Percentiles rank a stretch among this genome's conserved stretches.
These are phyloP conservation scores for Nicotiana knightiana DNA, from an alignment of 257 asterid genomes.

Conservation along the genomic window DNA sequence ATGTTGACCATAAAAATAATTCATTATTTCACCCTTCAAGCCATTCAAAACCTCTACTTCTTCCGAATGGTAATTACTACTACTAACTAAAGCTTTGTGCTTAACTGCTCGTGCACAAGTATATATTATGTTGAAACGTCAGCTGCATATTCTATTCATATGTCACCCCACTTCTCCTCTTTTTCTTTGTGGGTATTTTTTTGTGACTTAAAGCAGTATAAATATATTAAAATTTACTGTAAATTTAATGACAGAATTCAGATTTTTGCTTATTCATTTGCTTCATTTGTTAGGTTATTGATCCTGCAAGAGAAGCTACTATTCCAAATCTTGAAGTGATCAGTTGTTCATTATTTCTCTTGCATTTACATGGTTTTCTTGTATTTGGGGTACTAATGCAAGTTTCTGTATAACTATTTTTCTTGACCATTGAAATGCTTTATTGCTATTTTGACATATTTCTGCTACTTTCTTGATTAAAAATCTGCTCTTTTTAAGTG, in stretches of 20 bases:
- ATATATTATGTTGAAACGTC: background rate
- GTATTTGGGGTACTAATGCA: background rate
- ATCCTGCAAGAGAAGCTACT: background rate
- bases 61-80: background rate
- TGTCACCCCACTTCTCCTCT: background rate
- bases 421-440: background rate
- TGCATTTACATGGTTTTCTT: background rate
- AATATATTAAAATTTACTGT: background rate
- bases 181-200: background rate
- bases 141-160: background rate
- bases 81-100: background rate
- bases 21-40: background rate
- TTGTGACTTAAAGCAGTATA: background rate
- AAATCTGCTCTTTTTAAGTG: background rate
- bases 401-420: background rate
- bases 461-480: background rate
- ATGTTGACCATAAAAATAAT: background rate
- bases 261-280: background rate
- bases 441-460: background rate
- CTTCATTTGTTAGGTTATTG: constrained; percentile 10
- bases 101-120: background rate
- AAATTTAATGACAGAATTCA: too few relatives aligned
- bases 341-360: background rate
- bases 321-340: background rate
- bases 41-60: background rate